Percentiles rank a stretch among this genome's conserved stretches.
phyloP scores from a whole-genome alignment of 768 basidiomycete species.

The Phlebiopsis gigantea region DNA sequence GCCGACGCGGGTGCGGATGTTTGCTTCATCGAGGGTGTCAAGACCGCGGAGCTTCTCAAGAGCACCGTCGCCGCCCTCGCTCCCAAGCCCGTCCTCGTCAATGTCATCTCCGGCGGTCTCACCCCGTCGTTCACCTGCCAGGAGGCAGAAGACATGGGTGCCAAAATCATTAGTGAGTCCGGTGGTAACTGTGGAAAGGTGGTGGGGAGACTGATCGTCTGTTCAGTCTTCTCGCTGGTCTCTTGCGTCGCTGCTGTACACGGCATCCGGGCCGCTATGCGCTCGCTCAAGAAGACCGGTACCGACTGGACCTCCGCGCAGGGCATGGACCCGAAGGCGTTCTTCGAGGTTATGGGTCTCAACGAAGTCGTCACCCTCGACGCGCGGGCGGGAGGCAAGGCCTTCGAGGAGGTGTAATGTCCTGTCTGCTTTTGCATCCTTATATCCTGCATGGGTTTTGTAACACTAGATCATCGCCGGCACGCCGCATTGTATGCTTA shows the following conservation, averaged over 20 bases:
- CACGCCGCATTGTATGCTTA: neutral
- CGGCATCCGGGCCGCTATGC: constrained; percentile 75
- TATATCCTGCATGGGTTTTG: neutral
- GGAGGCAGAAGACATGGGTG: constrained; percentile 65
- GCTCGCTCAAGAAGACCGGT: constrained; percentile 68
- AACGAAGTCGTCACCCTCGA: constrained; percentile 51
- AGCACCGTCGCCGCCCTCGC: constrained; percentile 61
- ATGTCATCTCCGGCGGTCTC: constrained; percentile 74
- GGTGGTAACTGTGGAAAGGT: neutral
- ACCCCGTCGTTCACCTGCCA: constrained; percentile 68
- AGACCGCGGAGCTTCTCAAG: constrained; percentile 57
- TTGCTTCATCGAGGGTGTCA: constrained; percentile 78
- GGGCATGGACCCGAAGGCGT: constrained; percentile 72
- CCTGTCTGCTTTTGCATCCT: neutral
- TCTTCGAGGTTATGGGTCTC: constrained; percentile 74
- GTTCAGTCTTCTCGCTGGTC: constrained; percentile 66
- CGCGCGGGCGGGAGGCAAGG: constrained; percentile 50
- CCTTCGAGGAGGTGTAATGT: constrained; percentile 46
- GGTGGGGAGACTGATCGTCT: neutral
- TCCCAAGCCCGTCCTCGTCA: constrained; percentile 74
- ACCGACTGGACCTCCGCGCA: constrained; percentile 57
- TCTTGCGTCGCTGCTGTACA: constrained; percentile 76
- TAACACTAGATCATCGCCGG: neutral
- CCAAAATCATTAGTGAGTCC: constrained; percentile 70
- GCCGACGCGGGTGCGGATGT: constrained; percentile 73